Conservation (phyloP, 192 early-diverging fungal species). For the Backusella tuberculispora region DNA sequence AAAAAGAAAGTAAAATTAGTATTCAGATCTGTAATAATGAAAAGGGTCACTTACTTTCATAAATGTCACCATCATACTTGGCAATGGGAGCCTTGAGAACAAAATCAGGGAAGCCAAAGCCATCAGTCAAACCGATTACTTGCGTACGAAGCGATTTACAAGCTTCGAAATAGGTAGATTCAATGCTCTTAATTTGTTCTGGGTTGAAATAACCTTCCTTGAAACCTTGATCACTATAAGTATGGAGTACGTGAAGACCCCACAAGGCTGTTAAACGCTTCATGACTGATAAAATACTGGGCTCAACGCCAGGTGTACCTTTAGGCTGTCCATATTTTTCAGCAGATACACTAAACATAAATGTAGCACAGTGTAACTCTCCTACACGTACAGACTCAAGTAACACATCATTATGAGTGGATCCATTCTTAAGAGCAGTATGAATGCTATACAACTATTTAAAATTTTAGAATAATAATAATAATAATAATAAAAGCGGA, state of each 20-base stretch:
- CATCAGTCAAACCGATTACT: conserved; percentile 56
- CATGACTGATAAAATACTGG: conserved; percentile 42
- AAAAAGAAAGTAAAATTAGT: neutral
- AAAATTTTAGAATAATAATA: neutral
- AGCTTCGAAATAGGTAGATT: conserved; percentile 36
- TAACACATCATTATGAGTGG: conserved; percentile 34
- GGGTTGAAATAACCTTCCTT: conserved; percentile 56
- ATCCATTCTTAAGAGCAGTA: conserved; percentile 18
- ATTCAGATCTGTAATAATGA: neutral
- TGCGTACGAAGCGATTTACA: conserved; percentile 43
- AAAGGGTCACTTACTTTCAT: conserved; percentile 28
- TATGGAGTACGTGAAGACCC: conserved; percentile 47
- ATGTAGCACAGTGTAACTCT: conserved; percentile 39
- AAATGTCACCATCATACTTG: conserved; percentile 62
- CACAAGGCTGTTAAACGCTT: conserved; percentile 48
- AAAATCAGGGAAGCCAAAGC: conserved; percentile 59
- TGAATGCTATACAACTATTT: conserved; percentile 28
- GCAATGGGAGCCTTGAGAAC: conserved; percentile 62
- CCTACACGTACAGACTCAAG: conserved; percentile 40
- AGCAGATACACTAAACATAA: conserved; percentile 27
- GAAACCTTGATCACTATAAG: conserved; percentile 48
- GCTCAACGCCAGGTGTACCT: conserved; percentile 8
- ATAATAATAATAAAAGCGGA: neutral
- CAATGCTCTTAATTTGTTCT: conserved; percentile 47
- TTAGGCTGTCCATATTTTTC: conserved; percentile 16